Evolutionary conservation across 1,139 yeast species (phyloP), one percentile per base, ranked within the genome.

Genomic region (Taiozyma onychis): DNA sequence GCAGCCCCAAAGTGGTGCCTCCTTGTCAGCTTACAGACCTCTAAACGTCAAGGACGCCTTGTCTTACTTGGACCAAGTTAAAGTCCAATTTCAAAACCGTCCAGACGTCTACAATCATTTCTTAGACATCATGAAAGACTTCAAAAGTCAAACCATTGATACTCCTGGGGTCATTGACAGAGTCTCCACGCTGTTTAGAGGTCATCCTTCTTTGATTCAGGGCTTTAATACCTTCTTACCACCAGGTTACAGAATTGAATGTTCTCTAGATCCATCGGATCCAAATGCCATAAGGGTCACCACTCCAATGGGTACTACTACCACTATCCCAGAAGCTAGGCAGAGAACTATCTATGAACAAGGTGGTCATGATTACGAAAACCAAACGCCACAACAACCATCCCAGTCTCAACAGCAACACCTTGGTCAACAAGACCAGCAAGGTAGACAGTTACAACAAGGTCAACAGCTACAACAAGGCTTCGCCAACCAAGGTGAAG

Each of bases 131-230:
- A 93, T 93, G 99, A 93, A 93, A 70, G 99, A 95, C 66, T 95
- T 95, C 74, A 93, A 95, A 72, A 86, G 95, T 46, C 97, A 91
- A 71, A 81, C 82, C 74, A 91, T 93, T 63, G 98, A 95, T 68
- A 93, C 99, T 1, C 99, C 99, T 0, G 99, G 98, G 22, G 99
- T 93, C 39, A 93, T 93, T 65, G 97, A 90, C 64, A 77, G 99
- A 51, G 99, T 93, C 0, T 89, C 97, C 0, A 80, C 87, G 2
- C 73, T 93, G 52, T 93, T 93, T 67, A 80, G 90, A 55, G 99
- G 98, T 6, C 97, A 90, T 67, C 97, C 97, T 3, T 81, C 82
- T 60, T 75, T 93, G 63, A 91, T 93, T 56, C 98, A 93, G 70
- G 99, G 99, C 0, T 95, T 93, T 70, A 93, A 93, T 70, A 93